Evolutionary conservation across 2,329 filamentous ascomycete genomes (phyloP), one percentile per base, ranked within the genome.

Genomic region (Dendryphion nanum): DNA sequence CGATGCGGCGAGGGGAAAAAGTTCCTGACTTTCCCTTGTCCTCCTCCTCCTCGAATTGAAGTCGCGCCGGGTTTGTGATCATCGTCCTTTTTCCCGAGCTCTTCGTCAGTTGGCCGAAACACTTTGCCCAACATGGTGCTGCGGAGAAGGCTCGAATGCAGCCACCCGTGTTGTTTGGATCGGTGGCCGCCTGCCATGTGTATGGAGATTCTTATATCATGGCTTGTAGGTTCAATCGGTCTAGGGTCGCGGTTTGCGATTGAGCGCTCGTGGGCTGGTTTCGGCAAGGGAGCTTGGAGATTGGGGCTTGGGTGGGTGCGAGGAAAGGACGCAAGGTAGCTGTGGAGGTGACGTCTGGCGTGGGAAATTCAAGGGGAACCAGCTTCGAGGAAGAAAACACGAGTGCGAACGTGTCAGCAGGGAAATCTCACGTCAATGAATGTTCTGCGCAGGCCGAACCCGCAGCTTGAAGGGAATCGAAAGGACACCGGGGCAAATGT

Each of bases 21-120:
- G 35, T 55, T 45, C n/a, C n/a, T n/a, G 10, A n/a, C n/a, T n/a
- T 26, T 26, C 23, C 10, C 10, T n/a, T 8, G 10, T 26, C 10
- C 23, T n/a, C 23, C 10, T 26, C 10, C n/a, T 26, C 10, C 10
- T 26, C 10, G 10, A 8, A 10, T 8, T n/a, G 23, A n/a, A 35
- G 50, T 18, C 4, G 40, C 47, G 13, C 55, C 55, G 5, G 67
- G 69, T 43, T 65, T 71, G 60, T 78, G 76, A 60, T 82, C 78
- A 59, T 83, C 81, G 61, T 83, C 75, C 57, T 78, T 79, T 65
- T 83, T 83, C 40, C 78, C 79, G 42, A 81, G 70, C 70, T 83
- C 79, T 64, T 81, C 78, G 55, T 83, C 80, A 41, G 67, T 72
- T 17, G 69, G 60, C 45, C 76, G 70, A 15, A 72, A 59, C 62